phyloP scores from a whole-genome alignment of 1,284 basidiomycete species.

The Tranzscheliella williamsii region DNA sequence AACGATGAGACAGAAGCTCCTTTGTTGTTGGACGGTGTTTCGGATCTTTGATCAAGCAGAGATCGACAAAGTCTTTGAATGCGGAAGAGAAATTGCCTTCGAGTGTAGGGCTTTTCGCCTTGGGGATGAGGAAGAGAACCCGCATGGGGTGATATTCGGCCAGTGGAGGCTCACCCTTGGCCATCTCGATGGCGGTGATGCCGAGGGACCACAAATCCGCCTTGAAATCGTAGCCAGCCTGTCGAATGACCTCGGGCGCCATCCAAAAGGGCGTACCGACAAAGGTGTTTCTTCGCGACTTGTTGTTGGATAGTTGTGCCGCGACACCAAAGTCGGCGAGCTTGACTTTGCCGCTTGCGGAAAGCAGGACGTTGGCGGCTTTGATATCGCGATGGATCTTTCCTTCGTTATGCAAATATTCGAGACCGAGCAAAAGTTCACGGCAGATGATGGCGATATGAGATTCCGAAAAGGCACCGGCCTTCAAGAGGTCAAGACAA shows the following conservation, averaged over 20 bases:
- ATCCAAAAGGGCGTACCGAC: constrained; percentile 94
- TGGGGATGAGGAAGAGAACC: constrained; percentile 64
- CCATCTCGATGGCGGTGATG: constrained; percentile 63
- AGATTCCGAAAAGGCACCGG: constrained; percentile 83
- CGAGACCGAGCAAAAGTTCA: constrained; percentile 88
- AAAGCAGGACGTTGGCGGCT: constrained; percentile 91
- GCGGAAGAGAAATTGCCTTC: constrained; percentile 80
- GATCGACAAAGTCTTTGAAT: constrained; percentile 89
- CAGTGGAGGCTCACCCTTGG: constrained; percentile 63
- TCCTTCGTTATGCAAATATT: constrained; percentile 89
- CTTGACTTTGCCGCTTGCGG: constrained; percentile 88
- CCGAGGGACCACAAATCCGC: constrained; percentile 64
- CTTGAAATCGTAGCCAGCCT: constrained; percentile 72
- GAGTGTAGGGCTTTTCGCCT: constrained; percentile 81
- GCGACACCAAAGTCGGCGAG: constrained; percentile 96
- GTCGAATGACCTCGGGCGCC: constrained; percentile 95
- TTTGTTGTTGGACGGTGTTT: constrained; percentile 83
- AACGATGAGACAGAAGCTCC: constrained; percentile 87
- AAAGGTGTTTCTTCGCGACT: constrained; percentile 86
- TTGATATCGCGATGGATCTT: constrained; percentile 99
- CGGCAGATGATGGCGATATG: constrained; percentile 93
- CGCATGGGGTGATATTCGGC: constrained; percentile 64
- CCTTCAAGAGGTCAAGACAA: constrained; percentile 90
- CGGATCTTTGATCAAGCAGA: constrained; percentile 92
- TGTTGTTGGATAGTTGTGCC: constrained; percentile 77